Evolutionary conservation across 176 grass and related monocot species (phyloP).

Genomic region (Luzula sylvatica): DNA sequence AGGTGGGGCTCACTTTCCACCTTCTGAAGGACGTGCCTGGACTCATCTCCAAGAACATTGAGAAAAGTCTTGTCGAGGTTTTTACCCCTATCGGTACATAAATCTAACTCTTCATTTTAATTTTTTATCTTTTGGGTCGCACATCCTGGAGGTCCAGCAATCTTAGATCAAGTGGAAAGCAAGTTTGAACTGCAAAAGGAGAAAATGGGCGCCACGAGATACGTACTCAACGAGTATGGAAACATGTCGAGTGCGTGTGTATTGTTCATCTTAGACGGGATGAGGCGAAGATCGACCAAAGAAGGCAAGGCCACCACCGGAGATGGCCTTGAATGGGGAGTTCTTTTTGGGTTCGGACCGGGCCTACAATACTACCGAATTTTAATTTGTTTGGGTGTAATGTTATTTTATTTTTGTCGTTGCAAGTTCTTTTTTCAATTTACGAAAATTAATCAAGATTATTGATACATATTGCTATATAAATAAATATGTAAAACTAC

Average conservation of each 20-base stretch:
- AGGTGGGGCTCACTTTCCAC: background rate
- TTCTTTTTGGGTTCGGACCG: constrained; percentile 14
- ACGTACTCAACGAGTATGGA: constrained; percentile 14
- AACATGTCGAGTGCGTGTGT: constrained; percentile 24
- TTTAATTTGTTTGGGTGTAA: too few species aligned
- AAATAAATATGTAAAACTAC: too few species aligned
- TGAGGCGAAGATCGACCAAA: constrained; percentile 1
- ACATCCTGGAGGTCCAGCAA: background rate
- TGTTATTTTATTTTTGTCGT: too few species aligned
- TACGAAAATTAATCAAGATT: too few species aligned
- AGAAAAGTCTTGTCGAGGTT: background rate
- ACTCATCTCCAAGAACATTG: background rate
- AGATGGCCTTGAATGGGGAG: constrained; percentile 17
- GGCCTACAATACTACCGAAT: too few species aligned
- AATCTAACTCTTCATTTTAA: too few species aligned
- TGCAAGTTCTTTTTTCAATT: too few species aligned
- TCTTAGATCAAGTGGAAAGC: constrained; percentile 9
- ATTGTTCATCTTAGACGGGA: constrained; percentile 15
- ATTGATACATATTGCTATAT: too few species aligned
- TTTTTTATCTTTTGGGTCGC: constrained; percentile 9
- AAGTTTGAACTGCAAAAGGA: constrained; percentile 11
- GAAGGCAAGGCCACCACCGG: constrained; percentile 20
- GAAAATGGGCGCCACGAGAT: constrained; percentile 4
- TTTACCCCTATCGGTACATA: background rate
- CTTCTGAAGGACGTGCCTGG: background rate